phyloP scores from a whole-genome alignment of 202 grass and related monocot species.

The Cymbopogon flexuosus region DNA sequence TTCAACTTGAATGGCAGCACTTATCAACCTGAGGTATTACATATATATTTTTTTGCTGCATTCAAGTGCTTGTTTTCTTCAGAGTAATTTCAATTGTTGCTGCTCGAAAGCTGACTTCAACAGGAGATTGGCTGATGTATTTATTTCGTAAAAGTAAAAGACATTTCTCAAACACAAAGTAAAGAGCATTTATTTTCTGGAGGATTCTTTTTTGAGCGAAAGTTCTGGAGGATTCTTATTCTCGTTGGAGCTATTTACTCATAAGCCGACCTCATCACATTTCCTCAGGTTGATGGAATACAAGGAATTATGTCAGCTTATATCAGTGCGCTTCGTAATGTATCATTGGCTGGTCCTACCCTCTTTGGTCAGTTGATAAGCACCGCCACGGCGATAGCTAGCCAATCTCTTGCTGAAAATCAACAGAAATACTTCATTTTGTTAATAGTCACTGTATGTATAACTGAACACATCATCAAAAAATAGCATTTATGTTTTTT shows the following conservation, averaged over 20 bases:
- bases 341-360: constrained; percentile 92
- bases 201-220: background rate
- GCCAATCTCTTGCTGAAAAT: constrained; percentile 62
- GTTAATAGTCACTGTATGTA: constrained; percentile 80
- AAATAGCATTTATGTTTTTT: constrained; percentile 7
- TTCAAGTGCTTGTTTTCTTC: constrained; percentile 9
- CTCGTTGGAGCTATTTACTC: constrained; percentile 5
- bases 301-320: constrained; percentile 99
- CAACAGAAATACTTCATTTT: constrained; percentile 86
- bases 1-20: constrained; percentile 98
- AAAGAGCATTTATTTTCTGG: constrained; percentile 6
- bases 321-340: constrained; percentile 88
- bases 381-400: constrained; percentile 74
- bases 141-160: constrained; percentile 12
- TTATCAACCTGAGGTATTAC: constrained; percentile 80
- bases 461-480: constrained; percentile 21
- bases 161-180: background rate
- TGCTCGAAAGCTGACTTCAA: background rate
- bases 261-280: constrained; percentile 15
- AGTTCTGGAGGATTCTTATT: constrained; percentile 9
- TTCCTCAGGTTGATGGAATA: constrained; percentile 87
- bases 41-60: constrained; percentile 1
- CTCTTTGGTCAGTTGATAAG: constrained; percentile 87
- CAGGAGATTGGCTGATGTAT: constrained; percentile 14
- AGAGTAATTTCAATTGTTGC: constrained; percentile 1